Conservation (phyloP, 2,329 filamentous ascomycete genomes). For the Penicillium janthinellum region DNA sequence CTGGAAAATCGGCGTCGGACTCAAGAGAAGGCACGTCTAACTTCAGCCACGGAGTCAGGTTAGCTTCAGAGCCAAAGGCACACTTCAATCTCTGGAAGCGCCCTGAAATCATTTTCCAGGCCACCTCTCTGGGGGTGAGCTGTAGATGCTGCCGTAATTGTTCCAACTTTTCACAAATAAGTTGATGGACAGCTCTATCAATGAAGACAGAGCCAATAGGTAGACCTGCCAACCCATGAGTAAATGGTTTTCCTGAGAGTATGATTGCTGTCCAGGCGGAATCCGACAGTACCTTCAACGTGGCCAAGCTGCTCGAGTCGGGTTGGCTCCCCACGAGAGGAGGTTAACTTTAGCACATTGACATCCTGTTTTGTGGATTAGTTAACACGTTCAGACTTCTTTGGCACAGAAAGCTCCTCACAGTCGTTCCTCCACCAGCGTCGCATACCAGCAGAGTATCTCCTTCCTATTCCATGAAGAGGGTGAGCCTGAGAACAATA, state of each 20-base stretch:
- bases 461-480: conserved; percentile 26
- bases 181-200: conserved; percentile 33
- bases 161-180: conserved; percentile 26
- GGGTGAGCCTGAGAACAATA: background rate
- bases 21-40: conserved; percentile 33
- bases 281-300: conserved; percentile 23
- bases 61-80: conserved; percentile 32
- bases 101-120: conserved; percentile 35
- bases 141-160: conserved; percentile 23
- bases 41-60: conserved; percentile 27
- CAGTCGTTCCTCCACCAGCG: conserved; percentile 53
- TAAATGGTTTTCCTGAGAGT: too few relatives aligned
- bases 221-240: conserved; percentile 15
- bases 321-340: conserved; percentile 26
- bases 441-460: conserved; percentile 55
- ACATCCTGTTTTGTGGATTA: conserved; percentile 26
- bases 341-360: conserved; percentile 32
- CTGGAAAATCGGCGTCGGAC: conserved; percentile 22
- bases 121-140: conserved; percentile 21
- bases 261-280: too few relatives aligned
- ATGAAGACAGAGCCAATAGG: conserved; percentile 43
- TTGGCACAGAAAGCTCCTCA: background rate
- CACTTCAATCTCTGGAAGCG: conserved; percentile 39
- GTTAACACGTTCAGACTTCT: background rate
- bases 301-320: conserved; percentile 30